Conservation (phyloP, 2,329 filamentous ascomycete species). For the Colletotrichum sp. region DNA sequence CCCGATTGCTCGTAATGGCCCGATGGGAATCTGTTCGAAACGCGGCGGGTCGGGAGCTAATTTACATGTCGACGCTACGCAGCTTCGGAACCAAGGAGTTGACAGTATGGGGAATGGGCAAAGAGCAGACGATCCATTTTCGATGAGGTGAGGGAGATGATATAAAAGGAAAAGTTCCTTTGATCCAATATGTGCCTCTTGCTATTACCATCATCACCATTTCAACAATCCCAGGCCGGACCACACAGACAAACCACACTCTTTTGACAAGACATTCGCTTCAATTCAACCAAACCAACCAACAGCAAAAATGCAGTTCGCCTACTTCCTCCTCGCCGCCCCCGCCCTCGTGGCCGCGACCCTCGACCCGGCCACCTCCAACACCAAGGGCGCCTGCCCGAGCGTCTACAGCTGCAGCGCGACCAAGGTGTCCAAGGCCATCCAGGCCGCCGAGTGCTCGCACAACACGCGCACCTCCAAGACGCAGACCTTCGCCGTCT, state of each 20-base stretch:
- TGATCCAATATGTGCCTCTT: neutral
- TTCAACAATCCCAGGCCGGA: neutral
- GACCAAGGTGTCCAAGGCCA: slow-evolving; percentile 17
- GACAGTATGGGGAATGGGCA: neutral
- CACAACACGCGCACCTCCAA: slow-evolving; percentile 17
- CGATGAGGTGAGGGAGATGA: neutral
- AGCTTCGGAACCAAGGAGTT: neutral
- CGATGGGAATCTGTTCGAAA: slow-evolving; percentile 14
- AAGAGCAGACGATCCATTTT: neutral
- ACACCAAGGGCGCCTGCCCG: slow-evolving; percentile 18
- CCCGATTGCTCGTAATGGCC: neutral
- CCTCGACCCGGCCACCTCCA: slow-evolving; percentile 17
- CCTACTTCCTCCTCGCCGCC: slow-evolving; percentile 1
- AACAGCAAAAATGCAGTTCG: neutral
- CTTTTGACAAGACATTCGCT: neutral
- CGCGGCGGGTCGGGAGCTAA: neutral
- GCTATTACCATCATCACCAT: neutral
- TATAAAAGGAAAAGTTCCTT: neutral
- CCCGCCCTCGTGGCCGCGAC: slow-evolving; percentile 14
- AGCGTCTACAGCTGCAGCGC: slow-evolving; percentile 11
- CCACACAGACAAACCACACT: neutral
- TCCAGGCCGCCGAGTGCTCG: slow-evolving; percentile 22
- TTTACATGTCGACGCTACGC: neutral
- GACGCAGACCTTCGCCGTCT: slow-evolving; percentile 18
- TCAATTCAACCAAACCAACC: neutral